These are phyloP conservation scores for Pyronema domesticum DNA, from an alignment of 495 filamentous ascomycete species.

Conservation along the genomic window DNA sequence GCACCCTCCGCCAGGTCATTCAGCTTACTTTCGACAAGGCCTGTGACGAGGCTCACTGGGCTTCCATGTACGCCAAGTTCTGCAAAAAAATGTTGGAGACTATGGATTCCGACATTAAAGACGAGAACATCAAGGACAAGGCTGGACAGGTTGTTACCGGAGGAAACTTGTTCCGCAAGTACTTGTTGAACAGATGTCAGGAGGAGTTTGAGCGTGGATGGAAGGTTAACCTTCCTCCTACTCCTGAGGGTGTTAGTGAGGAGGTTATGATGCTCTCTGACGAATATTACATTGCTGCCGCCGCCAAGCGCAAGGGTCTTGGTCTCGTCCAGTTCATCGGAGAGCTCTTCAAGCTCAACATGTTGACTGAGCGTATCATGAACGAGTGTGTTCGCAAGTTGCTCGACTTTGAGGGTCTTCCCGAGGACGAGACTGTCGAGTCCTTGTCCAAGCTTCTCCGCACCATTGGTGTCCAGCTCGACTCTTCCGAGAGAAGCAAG, in stretches of 20 bases:
- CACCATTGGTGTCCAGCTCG: slow-evolving; percentile 76
- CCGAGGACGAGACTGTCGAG: slow-evolving; percentile 92
- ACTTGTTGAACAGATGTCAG: slow-evolving; percentile 94
- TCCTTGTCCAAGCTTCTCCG: slow-evolving; percentile 78
- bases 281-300: slow-evolving; percentile 89
- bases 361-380: slow-evolving; percentile 99
- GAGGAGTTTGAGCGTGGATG: slow-evolving; percentile 98
- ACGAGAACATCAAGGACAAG: slow-evolving; percentile 83
- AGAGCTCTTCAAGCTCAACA: slow-evolving; percentile 93
- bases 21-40: slow-evolving; percentile 98
- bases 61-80: slow-evolving; percentile 97
- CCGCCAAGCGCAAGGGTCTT: slow-evolving; percentile 89
- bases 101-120: slow-evolving; percentile 89
- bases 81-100: slow-evolving; percentile 90
- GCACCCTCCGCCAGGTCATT: slow-evolving; percentile 91
- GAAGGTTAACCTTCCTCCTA: slow-evolving; percentile 73
- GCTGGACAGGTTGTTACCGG: slow-evolving; percentile 70
- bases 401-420: slow-evolving; percentile 81
- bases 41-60: slow-evolving; percentile 97
- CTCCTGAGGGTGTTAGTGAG: slow-evolving; percentile 55
- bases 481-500: slow-evolving; percentile 60
- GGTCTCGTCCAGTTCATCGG: slow-evolving; percentile 98
- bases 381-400: slow-evolving; percentile 96
- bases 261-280: slow-evolving; percentile 78
- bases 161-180: slow-evolving; percentile 91